These are phyloP conservation scores for Calocybe gangraenosa DNA, from an alignment of 768 basidiomycete genomes.

Conservation along the genomic window DNA sequence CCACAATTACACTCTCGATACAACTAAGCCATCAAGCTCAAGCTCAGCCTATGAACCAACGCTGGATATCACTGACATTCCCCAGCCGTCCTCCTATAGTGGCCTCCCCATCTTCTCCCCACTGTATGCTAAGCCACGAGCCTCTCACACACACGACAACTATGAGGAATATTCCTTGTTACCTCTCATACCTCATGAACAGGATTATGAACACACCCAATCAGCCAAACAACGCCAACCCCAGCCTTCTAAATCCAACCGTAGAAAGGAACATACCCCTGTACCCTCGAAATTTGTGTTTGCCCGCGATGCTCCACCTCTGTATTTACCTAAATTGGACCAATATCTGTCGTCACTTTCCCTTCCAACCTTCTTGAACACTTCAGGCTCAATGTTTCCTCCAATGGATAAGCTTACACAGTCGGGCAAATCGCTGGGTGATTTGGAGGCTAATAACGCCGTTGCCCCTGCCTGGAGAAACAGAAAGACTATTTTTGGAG, in stretches of 20 bases:
- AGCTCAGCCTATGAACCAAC: slow-evolving; percentile 1
- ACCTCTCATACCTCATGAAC: neutral
- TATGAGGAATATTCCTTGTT: slow-evolving; percentile 15
- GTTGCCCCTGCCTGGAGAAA: slow-evolving; percentile 52
- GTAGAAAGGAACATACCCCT: slow-evolving; percentile 23
- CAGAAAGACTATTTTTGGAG: slow-evolving; percentile 46
- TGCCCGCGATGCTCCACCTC: slow-evolving; percentile 49
- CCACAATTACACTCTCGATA: neutral
- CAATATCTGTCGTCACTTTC: slow-evolving; percentile 46
- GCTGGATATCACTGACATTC: slow-evolving; percentile 9
- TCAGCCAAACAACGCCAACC: neutral
- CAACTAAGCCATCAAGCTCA: neutral
- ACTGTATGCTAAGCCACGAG: neutral
- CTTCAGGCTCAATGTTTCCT: slow-evolving; percentile 44
- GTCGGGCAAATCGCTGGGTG: slow-evolving; percentile 47
- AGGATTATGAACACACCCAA: neutral
- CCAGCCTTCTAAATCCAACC: neutral
- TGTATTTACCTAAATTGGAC: slow-evolving; percentile 63
- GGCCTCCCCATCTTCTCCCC: slow-evolving; percentile 7
- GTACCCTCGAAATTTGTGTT: slow-evolving; percentile 57
- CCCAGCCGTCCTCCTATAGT: neutral
- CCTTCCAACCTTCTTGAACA: slow-evolving; percentile 35
- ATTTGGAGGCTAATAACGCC: slow-evolving; percentile 53
- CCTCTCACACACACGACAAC: neutral
- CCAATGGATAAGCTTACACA: slow-evolving; percentile 56